Evolutionary conservation across 495 filamentous ascomycete genomes (phyloP), one percentile per base, ranked within the genome.

Genomic region (Aspergillus panamensis): DNA sequence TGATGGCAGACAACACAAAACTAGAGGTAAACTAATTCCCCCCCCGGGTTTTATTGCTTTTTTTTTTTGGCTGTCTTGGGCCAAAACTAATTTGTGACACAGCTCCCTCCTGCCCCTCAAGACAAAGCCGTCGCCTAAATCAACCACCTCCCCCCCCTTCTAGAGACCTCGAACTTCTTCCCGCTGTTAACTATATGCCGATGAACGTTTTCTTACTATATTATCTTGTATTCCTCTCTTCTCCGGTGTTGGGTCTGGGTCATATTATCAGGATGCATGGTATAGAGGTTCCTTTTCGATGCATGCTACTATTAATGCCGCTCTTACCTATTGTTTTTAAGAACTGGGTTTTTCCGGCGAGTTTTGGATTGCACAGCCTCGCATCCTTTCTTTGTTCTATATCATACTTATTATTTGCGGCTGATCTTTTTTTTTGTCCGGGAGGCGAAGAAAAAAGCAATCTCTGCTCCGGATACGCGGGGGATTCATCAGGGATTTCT

Each of bases 1-100:
- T 97, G 88, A 89, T 97, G 82, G 92, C 95, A 6, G 89, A 92
- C 42, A 87, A 88, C 69, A 96, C 90, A 63, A 87, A 86, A 79
- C 77, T 96, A 66, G 92, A 96, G 74, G 85, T 89, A 63, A 51
- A 67, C 35, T 51, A 3, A 31, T 21, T 6, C n/a, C 20, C 14
- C 6, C 9, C 16, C 20, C 9, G 6, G 35, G 35, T 39, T 39
- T 14, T 20, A 19, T 45, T 45, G 37, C 37, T 25, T 37, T n/a
- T 50, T 53, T 19, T 39, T n/a, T 40, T 35, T 43, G 43, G 25
- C 25, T 25, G 25, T 25, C 25, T 1, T 33, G 45, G 49, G 21
- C 53, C 53, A 51, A 60, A n/a, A 39, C 35, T 48, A 10, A 42
- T 40, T 16, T 40, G 30, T 19, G 19, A 17, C 12, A 6, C 61